Percentiles rank a stretch among this genome's conserved stretches.
phyloP scores from a whole-genome alignment of 208 protist species.

The Trypanosoma brucei region DNA sequence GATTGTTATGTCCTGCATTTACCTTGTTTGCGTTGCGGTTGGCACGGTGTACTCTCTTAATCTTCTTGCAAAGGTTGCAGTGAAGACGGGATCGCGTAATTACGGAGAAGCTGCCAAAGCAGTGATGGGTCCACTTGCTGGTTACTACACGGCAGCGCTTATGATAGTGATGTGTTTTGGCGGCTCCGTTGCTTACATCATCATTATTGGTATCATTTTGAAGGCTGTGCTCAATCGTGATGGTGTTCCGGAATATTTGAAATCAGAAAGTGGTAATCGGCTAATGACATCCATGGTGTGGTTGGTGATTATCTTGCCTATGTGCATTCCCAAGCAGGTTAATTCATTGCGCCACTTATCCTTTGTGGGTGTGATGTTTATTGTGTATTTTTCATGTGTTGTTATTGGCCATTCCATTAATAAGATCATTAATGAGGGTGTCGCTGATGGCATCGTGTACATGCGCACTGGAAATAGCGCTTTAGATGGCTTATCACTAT shows the following conservation, averaged over 20 bases:
- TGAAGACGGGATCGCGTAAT: constrained; percentile 30
- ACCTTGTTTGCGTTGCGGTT: constrained; percentile 34
- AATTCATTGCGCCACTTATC: constrained; percentile 80
- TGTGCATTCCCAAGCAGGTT: constrained; percentile 30
- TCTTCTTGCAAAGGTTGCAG: constrained; percentile 28
- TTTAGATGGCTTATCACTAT: constrained; percentile 43
- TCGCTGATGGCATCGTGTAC: constrained; percentile 24
- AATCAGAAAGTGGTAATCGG: constrained; percentile 1
- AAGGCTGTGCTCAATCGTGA: constrained; percentile 2
- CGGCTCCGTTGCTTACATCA: constrained; percentile 23
- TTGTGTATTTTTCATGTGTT: constrained; percentile 67
- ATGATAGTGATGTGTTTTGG: constrained; percentile 32
- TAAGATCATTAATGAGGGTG: constrained; percentile 14
- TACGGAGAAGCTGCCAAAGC: constrained; percentile 39
- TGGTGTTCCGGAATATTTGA: constrained; percentile 13
- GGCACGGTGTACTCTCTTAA: constrained; percentile 35
- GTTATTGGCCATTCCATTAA: constrained; percentile 44
- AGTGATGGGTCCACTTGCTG: constrained; percentile 18
- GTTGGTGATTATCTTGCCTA: constrained; percentile 19
- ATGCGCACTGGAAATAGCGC: constrained; percentile 32
- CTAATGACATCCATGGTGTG: constrained; percentile 14
- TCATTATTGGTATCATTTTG: constrained; percentile 24
- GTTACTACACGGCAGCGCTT: constrained; percentile 18
- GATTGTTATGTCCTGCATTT: constrained; percentile 29
- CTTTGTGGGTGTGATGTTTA: constrained; percentile 52